Evolutionary conservation across 169 alveolate genomes (phyloP), one percentile per base, ranked within the genome.

Genomic region (Sarcocystis neurona): DNA sequence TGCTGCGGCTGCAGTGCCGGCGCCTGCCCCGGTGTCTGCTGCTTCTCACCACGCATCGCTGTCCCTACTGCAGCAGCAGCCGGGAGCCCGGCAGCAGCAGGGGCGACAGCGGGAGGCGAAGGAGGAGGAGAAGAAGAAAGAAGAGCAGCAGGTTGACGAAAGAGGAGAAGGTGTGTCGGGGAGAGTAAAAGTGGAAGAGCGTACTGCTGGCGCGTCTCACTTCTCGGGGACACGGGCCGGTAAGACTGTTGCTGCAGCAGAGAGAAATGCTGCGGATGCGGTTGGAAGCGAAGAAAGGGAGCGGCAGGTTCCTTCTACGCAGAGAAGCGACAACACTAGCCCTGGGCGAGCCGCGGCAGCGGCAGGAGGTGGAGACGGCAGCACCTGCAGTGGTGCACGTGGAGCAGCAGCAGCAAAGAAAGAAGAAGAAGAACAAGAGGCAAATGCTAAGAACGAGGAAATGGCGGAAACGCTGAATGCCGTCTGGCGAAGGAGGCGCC

Each of bases 91-190:
- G 23, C 66, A 53, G 12, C 66, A 23, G 23, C 66, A 53, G 66
- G 12, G 66, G 12, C 66, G 66, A 53, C 39, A 34, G 32, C 34
- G 39, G 32, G 12, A 23, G 2, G 3, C 82, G 50, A n/a, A 37
- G 82, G 5, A 3, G 75, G 44, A 63, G 75, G 12, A 43, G 82
- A 72, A 39, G 82, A 72, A 32, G 82, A 39, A 37, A 53, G 41
- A 12, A 18, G 23, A 39, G 53, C 12, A 23, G 2, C 2, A 5
- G 48, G 18, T 32, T 72, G 10, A 48, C 15, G 82, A 15, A 72
- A 39, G 56, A 15, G 27, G 47, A 47, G n/a, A n/a, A n/a, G n/a
- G n/a, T n/a, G n/a, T n/a, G n/a, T n/a, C n/a, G n/a, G n/a, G n/a
- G n/a, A n/a, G n/a, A n/a, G n/a, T n/a, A n/a, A n/a, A n/a, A n/a